A percentile compares a stretch with the other conserved stretches of the same genome.
Conservation (phyloP, 2,329 filamentous ascomycete genomes). For the Fusarium nygamai region DNA sequence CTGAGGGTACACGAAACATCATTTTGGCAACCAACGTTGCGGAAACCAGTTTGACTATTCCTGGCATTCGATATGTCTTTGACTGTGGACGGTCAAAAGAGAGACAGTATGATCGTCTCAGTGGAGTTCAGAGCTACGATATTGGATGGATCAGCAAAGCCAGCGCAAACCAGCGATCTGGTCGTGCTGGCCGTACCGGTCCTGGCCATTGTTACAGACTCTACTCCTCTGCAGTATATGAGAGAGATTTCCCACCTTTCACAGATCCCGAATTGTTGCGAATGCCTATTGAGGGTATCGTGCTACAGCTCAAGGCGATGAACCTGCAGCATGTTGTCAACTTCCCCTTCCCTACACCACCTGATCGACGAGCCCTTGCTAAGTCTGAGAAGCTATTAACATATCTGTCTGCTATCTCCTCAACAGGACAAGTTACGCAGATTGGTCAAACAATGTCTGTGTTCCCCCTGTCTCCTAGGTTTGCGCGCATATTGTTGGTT, state of each 20-base stretch:
- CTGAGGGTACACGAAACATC: constrained; percentile 84
- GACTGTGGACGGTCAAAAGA: constrained; percentile 94
- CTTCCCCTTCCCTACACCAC: constrained; percentile 95
- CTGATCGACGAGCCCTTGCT: constrained; percentile 77
- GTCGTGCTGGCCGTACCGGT: constrained; percentile 93
- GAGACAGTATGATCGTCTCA: constrained; percentile 85
- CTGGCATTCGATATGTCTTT: constrained; percentile 94
- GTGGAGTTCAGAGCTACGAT: constrained; percentile 94
- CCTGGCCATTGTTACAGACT: constrained; percentile 95
- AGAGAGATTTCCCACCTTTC: constrained; percentile 87
- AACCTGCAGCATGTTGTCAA: constrained; percentile 88
- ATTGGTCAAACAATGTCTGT: constrained; percentile 84
- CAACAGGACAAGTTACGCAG: constrained; percentile 78
- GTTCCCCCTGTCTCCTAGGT: constrained; percentile 90
- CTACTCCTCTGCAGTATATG: constrained; percentile 94
- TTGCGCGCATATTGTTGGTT: constrained; percentile 90
- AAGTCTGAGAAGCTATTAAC: constrained; percentile 87
- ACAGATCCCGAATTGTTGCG: constrained; percentile 88
- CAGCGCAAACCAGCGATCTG: constrained; percentile 88
- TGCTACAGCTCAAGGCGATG: constrained; percentile 95
- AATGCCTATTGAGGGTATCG: constrained; percentile 91
- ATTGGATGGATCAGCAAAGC: constrained; percentile 98
- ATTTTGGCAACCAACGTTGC: constrained; percentile 96
- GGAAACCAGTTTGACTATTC: constrained; percentile 96
- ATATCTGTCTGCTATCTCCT: constrained; percentile 83